Evolutionary conservation across 2,329 filamentous ascomycete species (phyloP).

Genomic region (Colletotrichum sp.): DNA sequence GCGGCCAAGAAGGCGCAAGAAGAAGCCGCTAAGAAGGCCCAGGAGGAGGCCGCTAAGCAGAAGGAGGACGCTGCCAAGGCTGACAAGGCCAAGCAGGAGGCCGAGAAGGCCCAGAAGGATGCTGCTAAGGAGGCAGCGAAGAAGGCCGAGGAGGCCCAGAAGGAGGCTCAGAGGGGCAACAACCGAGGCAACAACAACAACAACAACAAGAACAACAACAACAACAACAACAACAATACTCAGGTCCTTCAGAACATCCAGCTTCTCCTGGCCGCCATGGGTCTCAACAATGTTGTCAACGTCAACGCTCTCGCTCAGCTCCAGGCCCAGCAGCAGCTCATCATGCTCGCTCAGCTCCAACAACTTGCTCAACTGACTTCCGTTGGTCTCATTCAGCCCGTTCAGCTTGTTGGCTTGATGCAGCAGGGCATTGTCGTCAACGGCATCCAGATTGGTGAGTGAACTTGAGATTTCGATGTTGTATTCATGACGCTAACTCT

Average conservation of each 20-base stretch:
- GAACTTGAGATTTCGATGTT: not conserved
- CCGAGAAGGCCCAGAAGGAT: constrained; percentile 18
- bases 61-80: not conserved
- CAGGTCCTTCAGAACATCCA: constrained; percentile 24
- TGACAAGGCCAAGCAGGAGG: not conserved
- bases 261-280: constrained; percentile 31
- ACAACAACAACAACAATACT: constrained; percentile 14
- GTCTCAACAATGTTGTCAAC: constrained; percentile 30
- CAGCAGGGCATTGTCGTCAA: constrained; percentile 25
- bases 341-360: constrained; percentile 30
- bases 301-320: constrained; percentile 30
- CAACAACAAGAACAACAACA: constrained; percentile 28
- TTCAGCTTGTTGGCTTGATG: constrained; percentile 27
- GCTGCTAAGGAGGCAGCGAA: constrained; percentile 14
- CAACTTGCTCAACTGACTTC: constrained; percentile 29
- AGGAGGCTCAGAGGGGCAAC: not conserved
- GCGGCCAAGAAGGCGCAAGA: not conserved
- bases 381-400: constrained; percentile 25
- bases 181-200: constrained; percentile 28
- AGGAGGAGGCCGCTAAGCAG: not conserved
- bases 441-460: constrained; percentile 33
- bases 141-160: constrained; percentile 8
- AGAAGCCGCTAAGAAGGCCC: not conserved
- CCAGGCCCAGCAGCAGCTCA: constrained; percentile 29
- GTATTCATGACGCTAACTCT: not conserved